Conservation (phyloP, 2,329 filamentous ascomycete genomes). For the Pleurostoma richardsiae region DNA sequence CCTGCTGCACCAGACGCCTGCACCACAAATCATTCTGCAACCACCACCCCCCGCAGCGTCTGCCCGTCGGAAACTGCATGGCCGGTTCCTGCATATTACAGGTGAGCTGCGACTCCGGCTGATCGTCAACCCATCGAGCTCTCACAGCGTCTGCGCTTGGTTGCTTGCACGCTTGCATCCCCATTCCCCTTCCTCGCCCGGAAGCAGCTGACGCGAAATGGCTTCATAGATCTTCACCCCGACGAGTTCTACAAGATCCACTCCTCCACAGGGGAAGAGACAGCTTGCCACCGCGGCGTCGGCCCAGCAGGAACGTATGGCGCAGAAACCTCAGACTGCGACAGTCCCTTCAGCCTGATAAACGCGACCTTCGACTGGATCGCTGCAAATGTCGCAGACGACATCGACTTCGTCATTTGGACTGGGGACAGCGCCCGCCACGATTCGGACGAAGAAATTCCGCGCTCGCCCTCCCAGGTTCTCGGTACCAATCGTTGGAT, state of each 20-base stretch:
- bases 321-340: slow-evolving; percentile 82
- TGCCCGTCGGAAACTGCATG: slow-evolving; percentile 48
- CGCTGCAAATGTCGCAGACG: slow-evolving; percentile 66
- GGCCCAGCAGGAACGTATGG: slow-evolving; percentile 79
- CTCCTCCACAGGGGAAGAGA: slow-evolving; percentile 61
- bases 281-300: slow-evolving; percentile 73
- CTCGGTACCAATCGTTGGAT: slow-evolving; percentile 70
- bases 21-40: slow-evolving; percentile 11
- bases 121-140: too few relatives aligned
- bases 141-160: too few relatives aligned
- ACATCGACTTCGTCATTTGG: slow-evolving; percentile 88
- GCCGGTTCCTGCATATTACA: slow-evolving; percentile 83
- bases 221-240: slow-evolving; percentile 73
- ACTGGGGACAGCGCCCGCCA: slow-evolving; percentile 87
- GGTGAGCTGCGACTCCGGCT: slow-evolving; percentile 44
- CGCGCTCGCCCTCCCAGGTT: slow-evolving; percentile 73
- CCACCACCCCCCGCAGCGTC: slow-evolving; percentile 6
- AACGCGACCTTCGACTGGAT: slow-evolving; percentile 93
- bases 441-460: slow-evolving; percentile 78
- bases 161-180: too few relatives aligned
- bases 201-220: slow-evolving; percentile 2
- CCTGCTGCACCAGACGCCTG: slow-evolving; percentile 2
- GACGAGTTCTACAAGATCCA: slow-evolving; percentile 82
- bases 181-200: too few relatives aligned
- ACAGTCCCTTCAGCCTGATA: slow-evolving; percentile 73